Conservation (phyloP, 108 stramenopile genomes). For the Epithemia pelagica region DNA sequence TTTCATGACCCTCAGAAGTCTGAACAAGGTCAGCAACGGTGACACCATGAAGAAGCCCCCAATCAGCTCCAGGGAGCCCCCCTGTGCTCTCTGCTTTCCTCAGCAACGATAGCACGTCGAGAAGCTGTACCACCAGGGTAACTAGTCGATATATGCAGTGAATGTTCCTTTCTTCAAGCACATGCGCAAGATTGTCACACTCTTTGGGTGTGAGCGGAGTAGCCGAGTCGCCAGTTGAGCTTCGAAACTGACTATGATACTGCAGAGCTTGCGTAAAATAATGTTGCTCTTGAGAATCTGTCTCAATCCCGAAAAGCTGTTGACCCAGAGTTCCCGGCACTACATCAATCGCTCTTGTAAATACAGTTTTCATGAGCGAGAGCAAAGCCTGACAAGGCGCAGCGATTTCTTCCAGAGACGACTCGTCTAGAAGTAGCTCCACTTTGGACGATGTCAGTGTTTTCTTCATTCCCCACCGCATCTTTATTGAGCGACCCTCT, state of each 20-base stretch:
- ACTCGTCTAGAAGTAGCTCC: constrained; percentile 68
- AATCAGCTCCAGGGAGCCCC: constrained; percentile 71
- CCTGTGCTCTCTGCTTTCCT: constrained; percentile 51
- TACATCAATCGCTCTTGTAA: constrained; percentile 45
- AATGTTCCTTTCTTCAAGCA: constrained; percentile 76
- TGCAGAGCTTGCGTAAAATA: constrained; percentile 43
- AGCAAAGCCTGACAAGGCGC: constrained; percentile 44
- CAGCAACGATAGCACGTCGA: constrained; percentile 60
- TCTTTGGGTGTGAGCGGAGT: constrained; percentile 29
- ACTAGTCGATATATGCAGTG: constrained; percentile 76
- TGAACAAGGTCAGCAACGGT: constrained; percentile 61
- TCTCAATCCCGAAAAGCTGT: constrained; percentile 51
- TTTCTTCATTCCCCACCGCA: constrained; percentile 11
- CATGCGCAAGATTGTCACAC: constrained; percentile 34
- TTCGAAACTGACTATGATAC: constrained; percentile 36
- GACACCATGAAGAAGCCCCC: constrained; percentile 79
- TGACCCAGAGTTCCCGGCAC: constrained; percentile 44
- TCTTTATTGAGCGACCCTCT: constrained; percentile 50
- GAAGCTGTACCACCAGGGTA: constrained; percentile 63
- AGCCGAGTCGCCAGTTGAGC: not conserved
- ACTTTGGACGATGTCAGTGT: constrained; percentile 64
- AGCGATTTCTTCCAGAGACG: constrained; percentile 46
- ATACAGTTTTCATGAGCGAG: constrained; percentile 44
- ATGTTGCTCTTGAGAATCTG: constrained; percentile 27
- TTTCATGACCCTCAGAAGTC: constrained; percentile 60